A percentile compares a stretch with the other conserved stretches of the same genome.
These are phyloP conservation scores for Leishmania mexicana DNA, from an alignment of 208 protist species.

Conservation along the genomic window DNA sequence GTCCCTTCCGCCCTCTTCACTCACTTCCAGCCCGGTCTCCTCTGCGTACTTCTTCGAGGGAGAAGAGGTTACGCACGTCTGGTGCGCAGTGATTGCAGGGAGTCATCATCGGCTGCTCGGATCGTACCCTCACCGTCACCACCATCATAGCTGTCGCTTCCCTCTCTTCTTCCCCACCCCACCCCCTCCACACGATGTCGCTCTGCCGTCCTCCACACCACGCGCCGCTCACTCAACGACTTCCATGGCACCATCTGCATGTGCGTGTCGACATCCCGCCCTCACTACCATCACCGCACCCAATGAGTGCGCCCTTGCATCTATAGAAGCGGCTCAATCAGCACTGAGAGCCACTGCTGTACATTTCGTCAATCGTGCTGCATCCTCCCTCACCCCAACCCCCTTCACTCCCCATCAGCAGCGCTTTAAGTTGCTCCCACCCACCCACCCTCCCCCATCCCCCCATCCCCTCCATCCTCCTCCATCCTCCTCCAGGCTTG, in stretches of 20 bases:
- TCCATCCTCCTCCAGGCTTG: not conserved
- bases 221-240: not conserved
- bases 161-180: not conserved
- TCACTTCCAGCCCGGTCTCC: not conserved
- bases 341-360: not conserved
- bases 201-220: not conserved
- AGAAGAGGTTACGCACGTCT: not conserved
- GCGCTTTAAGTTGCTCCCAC: not conserved
- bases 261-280: not conserved
- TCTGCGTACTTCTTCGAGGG: not conserved
- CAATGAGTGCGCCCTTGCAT: not conserved
- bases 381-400: not conserved
- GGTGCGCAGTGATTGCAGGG: not conserved
- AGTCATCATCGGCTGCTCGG: not conserved
- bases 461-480: not conserved
- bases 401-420: not conserved
- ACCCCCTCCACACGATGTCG: not conserved
- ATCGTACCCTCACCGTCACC: not conserved
- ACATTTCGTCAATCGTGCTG: not conserved
- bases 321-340: not conserved
- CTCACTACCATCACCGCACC: not conserved
- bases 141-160: not conserved
- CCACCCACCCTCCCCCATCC: too few relatives aligned
- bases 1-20: not conserved
- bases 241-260: not conserved